A percentile compares a stretch with the other conserved stretches of the same genome.
These are phyloP conservation scores for Lentithecium fluviatile DNA, from an alignment of 495 filamentous ascomycete genomes.

Conservation along the genomic window DNA sequence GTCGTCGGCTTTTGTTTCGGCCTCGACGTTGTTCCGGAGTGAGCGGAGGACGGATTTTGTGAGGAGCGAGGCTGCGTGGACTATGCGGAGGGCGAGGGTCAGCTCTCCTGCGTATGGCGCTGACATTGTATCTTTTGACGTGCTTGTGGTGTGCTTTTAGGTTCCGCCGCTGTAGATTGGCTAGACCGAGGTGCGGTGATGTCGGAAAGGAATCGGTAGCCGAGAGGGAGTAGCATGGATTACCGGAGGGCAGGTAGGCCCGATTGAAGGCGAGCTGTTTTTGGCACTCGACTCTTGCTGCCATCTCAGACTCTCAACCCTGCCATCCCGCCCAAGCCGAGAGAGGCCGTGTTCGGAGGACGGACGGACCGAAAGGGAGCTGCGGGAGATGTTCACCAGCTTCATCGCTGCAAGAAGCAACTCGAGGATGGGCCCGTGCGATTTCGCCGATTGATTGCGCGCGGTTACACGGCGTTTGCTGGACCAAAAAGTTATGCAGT, in stretches of 20 bases:
- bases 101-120: constrained; percentile 23
- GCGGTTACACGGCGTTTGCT: constrained; percentile 20
- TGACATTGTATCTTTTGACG: constrained; percentile 15
- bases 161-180: background rate
- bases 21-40: constrained; percentile 15
- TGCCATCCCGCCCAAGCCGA: no score
- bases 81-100: constrained; percentile 24
- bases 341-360: no score
- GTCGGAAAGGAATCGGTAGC: constrained; percentile 5
- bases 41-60: constrained; percentile 33
- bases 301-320: no score
- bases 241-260: no score
- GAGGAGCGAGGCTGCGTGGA: constrained; percentile 30
- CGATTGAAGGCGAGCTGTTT: no score
- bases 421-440: constrained; percentile 3
- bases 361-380: no score
- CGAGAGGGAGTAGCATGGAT: background rate
- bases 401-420: background rate
- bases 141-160: background rate
- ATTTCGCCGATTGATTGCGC: constrained; percentile 11
- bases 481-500: background rate
- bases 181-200: constrained; percentile 3
- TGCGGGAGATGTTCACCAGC: no score
- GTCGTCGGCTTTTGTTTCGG: constrained; percentile 30
- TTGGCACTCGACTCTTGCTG: no score